Evolutionary conservation across 495 filamentous ascomycete genomes (phyloP), one percentile per base, ranked within the genome.

Genomic region (Delitschia confertaspora): DNA sequence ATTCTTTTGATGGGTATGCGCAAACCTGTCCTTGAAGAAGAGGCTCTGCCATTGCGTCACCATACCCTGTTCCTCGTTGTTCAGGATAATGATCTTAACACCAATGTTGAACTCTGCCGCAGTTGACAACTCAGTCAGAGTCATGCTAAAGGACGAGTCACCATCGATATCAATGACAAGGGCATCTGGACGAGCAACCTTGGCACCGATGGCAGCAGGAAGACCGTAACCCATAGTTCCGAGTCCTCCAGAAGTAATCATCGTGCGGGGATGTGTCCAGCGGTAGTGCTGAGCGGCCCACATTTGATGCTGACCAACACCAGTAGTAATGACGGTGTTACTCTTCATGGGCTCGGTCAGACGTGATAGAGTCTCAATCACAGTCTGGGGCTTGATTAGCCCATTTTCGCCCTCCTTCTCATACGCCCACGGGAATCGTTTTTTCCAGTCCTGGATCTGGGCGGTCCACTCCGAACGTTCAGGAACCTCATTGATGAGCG

Each of bases 61-160:
- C 89, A 95, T 96, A 40, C 83, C 83, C 63, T 95, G 88, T 61
- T 93, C 88, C 64, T 95, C 88, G 60, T 96, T 96, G 65, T 95
- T 96, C 4, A 96, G 65, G 30, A 96, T 68, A 47, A 96, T 79
- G 36, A 95, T 69, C 70, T 95, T 95, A 61, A 91, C 78, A 34
- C 81, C 86, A 60, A 95, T 89, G 63, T 88, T 80, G 69, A 94
- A 95, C 60, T 95, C 86, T 11, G 78, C 73, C 16, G 84, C 85
- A 0, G 89, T 95, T n/a, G 77, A 78, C 42, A 96, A 72, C 63
- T 95, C 89, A 4, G 85, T 88, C 34, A 94, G 70, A 18, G 89
- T 94, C 89, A 96, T 96, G 66, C 78, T 78, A 68, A 95, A 93
- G n/a, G 86, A 93, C 21, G 89, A 87, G 62, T 95, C 88, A 40